phyloP scores from a whole-genome alignment of 495 filamentous ascomycete genomes.

The Rhizodiscina lignyota region DNA sequence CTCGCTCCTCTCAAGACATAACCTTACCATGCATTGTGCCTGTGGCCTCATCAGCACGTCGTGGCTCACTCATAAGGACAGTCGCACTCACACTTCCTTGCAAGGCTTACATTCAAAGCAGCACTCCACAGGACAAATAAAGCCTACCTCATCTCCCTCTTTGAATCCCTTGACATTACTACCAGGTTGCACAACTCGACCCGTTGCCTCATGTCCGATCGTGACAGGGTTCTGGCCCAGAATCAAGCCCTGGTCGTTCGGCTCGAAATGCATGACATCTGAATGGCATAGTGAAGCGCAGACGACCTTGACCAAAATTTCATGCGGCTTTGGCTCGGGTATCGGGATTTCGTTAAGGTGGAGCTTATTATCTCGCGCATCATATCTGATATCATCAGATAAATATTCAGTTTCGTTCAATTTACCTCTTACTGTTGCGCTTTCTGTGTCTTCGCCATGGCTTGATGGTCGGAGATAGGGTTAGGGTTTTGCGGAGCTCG shows the following conservation, averaged over 20 bases:
- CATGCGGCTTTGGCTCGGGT: conserved; percentile 10
- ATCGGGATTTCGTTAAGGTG: conserved; percentile 14
- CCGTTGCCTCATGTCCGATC: conserved; percentile 16
- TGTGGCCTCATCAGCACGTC: neutral
- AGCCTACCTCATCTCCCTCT: conserved; percentile 15
- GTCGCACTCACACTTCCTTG: conserved; percentile 1
- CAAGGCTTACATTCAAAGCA: conserved; percentile 17
- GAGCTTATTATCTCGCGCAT: too few relatives aligned
- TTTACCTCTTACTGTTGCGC: too few relatives aligned
- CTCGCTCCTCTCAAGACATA: neutral
- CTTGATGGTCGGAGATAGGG: too few relatives aligned
- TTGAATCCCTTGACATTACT: conserved; percentile 11
- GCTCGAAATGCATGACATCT: conserved; percentile 17
- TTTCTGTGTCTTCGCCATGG: too few relatives aligned
- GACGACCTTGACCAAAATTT: conserved; percentile 15
- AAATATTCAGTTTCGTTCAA: too few relatives aligned
- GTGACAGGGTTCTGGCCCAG: conserved; percentile 11
- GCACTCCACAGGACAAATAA: conserved; percentile 13
- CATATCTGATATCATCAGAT: too few relatives aligned
- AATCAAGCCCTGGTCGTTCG: conserved; percentile 15
- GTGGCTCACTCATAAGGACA: neutral
- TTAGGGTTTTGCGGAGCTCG: too few relatives aligned
- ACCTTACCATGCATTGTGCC: neutral
- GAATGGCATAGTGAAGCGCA: conserved; percentile 19
- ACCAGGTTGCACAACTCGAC: conserved; percentile 10